Conservation (phyloP, 1,284 basidiomycete genomes). For the Rhodotorula sp. region DNA sequence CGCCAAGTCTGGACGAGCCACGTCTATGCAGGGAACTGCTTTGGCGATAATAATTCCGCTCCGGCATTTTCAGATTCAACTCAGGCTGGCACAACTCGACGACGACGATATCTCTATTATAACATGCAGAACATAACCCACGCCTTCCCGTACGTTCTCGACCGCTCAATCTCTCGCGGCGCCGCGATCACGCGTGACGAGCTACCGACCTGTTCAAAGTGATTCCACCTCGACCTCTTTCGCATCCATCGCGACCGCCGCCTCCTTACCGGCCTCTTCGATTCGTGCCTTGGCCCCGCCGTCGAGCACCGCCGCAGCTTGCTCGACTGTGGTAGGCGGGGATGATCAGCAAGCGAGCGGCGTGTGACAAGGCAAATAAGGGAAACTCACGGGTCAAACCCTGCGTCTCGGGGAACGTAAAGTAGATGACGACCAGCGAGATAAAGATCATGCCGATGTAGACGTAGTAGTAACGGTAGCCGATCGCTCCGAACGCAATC, state of each 20-base stretch:
- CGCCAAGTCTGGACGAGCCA: too few relatives aligned
- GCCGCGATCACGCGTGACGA: too few relatives aligned
- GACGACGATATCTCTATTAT: too few relatives aligned
- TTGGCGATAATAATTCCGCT: too few relatives aligned
- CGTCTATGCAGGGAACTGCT: too few relatives aligned
- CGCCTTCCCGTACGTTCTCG: too few relatives aligned
- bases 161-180: too few relatives aligned
- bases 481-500: slow-evolving; percentile 9
- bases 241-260: neutral
- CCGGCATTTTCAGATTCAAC: too few relatives aligned
- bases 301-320: slow-evolving; percentile 10
- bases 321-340: slow-evolving; percentile 3
- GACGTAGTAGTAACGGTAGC: slow-evolving; percentile 37
- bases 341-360: neutral
- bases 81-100: too few relatives aligned
- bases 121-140: too few relatives aligned
- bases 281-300: neutral
- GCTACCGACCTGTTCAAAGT: too few relatives aligned
- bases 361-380: too few relatives aligned
- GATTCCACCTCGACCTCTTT: neutral
- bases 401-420: slow-evolving; percentile 48
- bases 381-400: slow-evolving; percentile 39
- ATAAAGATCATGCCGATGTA: slow-evolving; percentile 43
- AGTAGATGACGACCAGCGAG: slow-evolving; percentile 41
- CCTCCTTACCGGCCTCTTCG: slow-evolving; percentile 1